Base-by-base conservation (phyloP, 129 eudicot genomes). In the Chrysanthemum seticuspe region DNA sequence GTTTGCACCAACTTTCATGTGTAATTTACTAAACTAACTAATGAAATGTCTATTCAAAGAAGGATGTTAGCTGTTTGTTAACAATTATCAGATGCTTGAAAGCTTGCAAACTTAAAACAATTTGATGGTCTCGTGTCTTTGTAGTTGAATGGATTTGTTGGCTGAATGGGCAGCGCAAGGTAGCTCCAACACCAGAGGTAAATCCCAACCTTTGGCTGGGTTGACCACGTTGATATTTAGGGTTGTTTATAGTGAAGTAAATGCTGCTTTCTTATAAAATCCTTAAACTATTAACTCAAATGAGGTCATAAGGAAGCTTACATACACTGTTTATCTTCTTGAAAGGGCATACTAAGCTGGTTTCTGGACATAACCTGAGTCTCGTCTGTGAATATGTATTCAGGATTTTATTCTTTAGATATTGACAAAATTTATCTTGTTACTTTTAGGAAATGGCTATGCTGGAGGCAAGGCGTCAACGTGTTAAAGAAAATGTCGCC, bases 81-180 rank as follows among this genome's bases (percentile, higher is more conserved):
- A 58, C 67, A 59, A 45, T 10, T 18, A 6, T 71, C 16, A 56
- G 21, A 13, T 74, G 65, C 72, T 74, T 74, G 53, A 64, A 54
- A 51, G 54, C 18, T 36, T 36, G 45, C 45, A 36, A 36, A 6
- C 9, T 36, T 1, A 5, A 40, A 76, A 27, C 50, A 62, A 9
- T 65, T 48, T 75, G 66, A 10, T 68, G 34, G 54, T 44, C 10
- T 36, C 10, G 8, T 40, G 47, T 57, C 34, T 29, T 59, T 83
- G 81, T 83, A 95, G 99, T 95, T 74, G 99, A 95, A 82, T 95
- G 99, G 99, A 90, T 95, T 79, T 88, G 96, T 70, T 95, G 99
- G 99, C 86, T 95, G 70, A 95, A 95, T 78, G 99, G 99, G 71
- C 99, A 95, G 78, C 97, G 97, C 9, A 95, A 95, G 83, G 78